Evolutionary conservation across 2,329 filamentous ascomycete genomes (phyloP).

Genomic region (Esteya vermicola): DNA sequence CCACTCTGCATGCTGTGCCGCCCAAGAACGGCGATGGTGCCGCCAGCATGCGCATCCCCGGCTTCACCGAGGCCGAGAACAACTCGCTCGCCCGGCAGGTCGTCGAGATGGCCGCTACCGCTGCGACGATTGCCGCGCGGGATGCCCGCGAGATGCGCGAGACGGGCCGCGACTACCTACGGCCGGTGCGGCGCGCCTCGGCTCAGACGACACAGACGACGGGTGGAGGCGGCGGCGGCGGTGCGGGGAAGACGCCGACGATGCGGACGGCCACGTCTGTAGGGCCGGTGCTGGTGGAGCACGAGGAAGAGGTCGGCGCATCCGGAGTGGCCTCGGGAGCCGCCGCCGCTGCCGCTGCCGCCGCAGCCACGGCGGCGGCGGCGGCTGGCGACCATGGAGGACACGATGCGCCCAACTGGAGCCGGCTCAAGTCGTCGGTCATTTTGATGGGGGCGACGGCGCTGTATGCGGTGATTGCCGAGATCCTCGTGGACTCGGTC

Average conservation of each 20-base stretch:
- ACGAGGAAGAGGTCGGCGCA: no score
- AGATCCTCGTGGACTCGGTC: slow-evolving; percentile 92
- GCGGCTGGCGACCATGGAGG: slow-evolving; percentile 40
- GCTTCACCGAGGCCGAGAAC: slow-evolving; percentile 72
- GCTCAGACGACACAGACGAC: no score
- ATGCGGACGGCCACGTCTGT: slow-evolving; percentile 22
- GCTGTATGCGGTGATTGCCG: slow-evolving; percentile 90
- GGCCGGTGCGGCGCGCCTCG: slow-evolving; percentile 12
- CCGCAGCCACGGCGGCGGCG: slow-evolving; percentile 25
- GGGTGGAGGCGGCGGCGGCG: no score
- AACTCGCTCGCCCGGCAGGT: slow-evolving; percentile 71
- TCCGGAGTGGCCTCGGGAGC: no score
- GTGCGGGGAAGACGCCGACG: no score
- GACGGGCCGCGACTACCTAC: no score
- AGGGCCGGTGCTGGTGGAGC: slow-evolving; percentile 15
- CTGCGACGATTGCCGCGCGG: slow-evolving; percentile 65
- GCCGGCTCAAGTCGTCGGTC: slow-evolving; percentile 75
- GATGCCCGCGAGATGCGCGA: slow-evolving; percentile 35
- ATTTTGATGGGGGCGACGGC: slow-evolving; percentile 82
- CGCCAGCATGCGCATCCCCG: slow-evolving; percentile 41
- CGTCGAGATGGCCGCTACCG: slow-evolving; percentile 85
- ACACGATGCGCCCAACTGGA: slow-evolving; percentile 98
- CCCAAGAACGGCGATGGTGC: neutral
- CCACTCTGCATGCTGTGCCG: neutral
- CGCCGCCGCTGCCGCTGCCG: no score